Evolutionary conservation across 768 basidiomycete species (phyloP).

Genomic region (Leccinum boreale): DNA sequence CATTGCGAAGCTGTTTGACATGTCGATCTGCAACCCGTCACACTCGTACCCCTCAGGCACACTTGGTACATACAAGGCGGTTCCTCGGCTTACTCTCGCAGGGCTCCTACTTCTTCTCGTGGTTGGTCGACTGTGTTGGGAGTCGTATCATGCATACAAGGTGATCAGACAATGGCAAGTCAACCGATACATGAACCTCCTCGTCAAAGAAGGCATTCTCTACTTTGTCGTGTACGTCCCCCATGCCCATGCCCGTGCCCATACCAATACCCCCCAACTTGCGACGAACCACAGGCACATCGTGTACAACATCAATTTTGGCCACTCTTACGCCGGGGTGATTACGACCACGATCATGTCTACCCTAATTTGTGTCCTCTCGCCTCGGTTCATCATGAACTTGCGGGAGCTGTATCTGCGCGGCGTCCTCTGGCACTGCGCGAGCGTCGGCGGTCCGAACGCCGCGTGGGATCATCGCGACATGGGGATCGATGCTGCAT

Average conservation of each 20-base stretch:
- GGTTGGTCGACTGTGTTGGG: not conserved
- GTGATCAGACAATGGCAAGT: constrained; percentile 2
- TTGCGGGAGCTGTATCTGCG: constrained; percentile 8
- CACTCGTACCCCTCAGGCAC: not conserved
- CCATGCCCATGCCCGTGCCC: no score
- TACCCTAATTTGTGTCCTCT: constrained; percentile 3
- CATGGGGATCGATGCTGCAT: constrained; percentile 11
- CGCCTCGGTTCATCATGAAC: constrained; percentile 19
- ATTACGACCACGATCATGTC: not conserved
- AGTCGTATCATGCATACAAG: constrained; percentile 10
- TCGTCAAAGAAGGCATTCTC: constrained; percentile 12
- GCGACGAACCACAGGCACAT: constrained; percentile 9
- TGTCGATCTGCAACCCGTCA: constrained; percentile 13
- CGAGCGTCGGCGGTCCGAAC: no score
- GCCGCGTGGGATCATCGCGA: no score
- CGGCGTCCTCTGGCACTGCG: not conserved
- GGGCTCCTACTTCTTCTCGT: constrained; percentile 9
- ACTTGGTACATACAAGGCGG: constrained; percentile 9
- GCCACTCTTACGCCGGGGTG: not conserved
- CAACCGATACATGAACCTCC: constrained; percentile 14
- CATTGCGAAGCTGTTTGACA: constrained; percentile 1
- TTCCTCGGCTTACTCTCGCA: constrained; percentile 12
- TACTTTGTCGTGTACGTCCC: constrained; percentile 21
- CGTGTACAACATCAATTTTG: constrained; percentile 12
- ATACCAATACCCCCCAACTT: not conserved